phyloP scores from a whole-genome alignment of 2,329 filamentous ascomycete species.

The Diaporthe sp. region DNA sequence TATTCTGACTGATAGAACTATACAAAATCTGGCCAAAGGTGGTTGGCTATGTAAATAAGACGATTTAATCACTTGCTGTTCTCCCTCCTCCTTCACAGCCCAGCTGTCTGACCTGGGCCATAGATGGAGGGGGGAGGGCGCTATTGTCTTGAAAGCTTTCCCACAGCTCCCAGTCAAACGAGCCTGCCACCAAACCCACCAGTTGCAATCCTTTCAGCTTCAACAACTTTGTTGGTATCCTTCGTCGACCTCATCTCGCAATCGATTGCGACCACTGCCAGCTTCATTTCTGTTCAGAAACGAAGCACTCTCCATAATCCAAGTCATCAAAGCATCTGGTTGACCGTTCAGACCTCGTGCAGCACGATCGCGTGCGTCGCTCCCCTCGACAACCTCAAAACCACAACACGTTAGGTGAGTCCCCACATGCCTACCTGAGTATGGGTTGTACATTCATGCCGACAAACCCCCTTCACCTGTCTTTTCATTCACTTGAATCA shows the following conservation, averaged over 20 bases:
- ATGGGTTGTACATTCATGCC: neutral
- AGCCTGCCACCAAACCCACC: neutral
- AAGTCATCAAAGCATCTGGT: no score
- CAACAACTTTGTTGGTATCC: neutral
- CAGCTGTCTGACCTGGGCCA: neutral
- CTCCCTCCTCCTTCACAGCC: conserved; percentile 20
- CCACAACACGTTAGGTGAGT: neutral
- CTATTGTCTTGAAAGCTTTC: neutral
- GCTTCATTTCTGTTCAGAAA: neutral
- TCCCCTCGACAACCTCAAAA: neutral
- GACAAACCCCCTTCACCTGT: neutral
- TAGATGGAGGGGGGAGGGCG: neutral
- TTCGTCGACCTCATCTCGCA: neutral
- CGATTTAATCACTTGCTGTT: neutral
- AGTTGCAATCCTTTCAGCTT: neutral
- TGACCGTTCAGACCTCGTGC: no score
- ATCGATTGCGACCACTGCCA: neutral
- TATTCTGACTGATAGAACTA: neutral
- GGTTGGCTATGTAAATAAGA: neutral
- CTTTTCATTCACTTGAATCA: neutral
- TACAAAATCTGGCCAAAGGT: no score
- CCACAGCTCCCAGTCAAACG: neutral
- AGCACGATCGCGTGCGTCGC: neutral
- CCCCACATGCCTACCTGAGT: neutral
- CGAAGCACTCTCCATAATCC: no score